Base-by-base conservation (phyloP, 768 basidiomycete genomes). In the Tulasnella sp. region DNA sequence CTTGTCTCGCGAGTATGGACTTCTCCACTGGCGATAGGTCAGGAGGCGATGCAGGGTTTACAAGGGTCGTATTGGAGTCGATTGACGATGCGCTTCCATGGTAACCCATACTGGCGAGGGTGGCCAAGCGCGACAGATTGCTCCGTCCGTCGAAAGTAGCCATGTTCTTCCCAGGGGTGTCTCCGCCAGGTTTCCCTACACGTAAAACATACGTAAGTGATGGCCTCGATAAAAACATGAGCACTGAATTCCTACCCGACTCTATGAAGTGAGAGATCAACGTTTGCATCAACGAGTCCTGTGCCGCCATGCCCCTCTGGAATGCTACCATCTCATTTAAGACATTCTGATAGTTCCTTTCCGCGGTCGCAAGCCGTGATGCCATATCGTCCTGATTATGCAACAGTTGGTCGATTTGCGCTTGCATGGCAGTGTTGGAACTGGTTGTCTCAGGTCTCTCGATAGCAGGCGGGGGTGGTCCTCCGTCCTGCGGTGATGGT, bases 201-300 rank as follows among this genome's bases (percentile, higher is more conserved):
- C 19, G 34, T 34, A 43, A 56, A 44, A 38, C 34, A 38, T 38
- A 38, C n/a, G 15, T 38, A 0, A 43, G 34, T 21, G 44, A 45
- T 45, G 10, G 9, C 7, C 10, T 54, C 79, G 71, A 76, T 76
- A 78, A 78, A 74, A 80, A 49, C 74, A 60, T 34, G 76, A 76
- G 69, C 68, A 77, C 77, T 76, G 62, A 74, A 75, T 72, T 88
- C 87, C 63, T 78, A 38, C 34, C 34, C 5, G 34, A 72, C 64
- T 84, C 81, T 65, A 92, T 73, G 70, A 88, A 85, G 72, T 87
- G 88, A 60, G 84, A 81, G 65, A 92, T 83, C 61, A 92, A 68
- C 65, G 79, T 81, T 71, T 89, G 85, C 80, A 89, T 84, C 56
- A 91, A 69, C 43, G 80, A 81, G 64, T 93, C 91, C 73, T 91